Conservation (phyloP, 768 basidiomycete genomes). For the Pisolithus tinctorius region DNA sequence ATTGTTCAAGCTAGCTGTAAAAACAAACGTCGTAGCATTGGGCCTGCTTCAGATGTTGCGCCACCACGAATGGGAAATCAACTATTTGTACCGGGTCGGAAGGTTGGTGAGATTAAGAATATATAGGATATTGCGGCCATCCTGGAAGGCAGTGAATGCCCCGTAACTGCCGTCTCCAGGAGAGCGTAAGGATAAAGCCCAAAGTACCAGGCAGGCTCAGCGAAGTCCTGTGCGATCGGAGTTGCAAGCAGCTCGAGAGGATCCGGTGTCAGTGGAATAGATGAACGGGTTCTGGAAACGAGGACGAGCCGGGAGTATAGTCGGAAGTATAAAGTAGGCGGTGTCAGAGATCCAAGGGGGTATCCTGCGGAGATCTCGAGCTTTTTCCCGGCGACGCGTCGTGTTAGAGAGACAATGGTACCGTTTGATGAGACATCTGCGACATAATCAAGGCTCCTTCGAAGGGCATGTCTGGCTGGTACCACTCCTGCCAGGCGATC, state of each 20-base stretch:
- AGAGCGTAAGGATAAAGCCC: conserved; percentile 15
- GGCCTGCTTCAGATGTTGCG: conserved; percentile 6
- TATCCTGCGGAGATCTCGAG: conserved; percentile 29
- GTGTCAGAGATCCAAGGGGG: conserved; percentile 38
- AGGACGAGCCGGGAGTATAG: conserved; percentile 16
- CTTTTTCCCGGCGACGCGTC: conserved; percentile 42
- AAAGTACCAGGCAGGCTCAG: conserved; percentile 12
- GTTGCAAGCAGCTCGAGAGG: conserved; percentile 22
- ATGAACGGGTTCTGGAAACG: conserved; percentile 49
- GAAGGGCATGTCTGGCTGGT: conserved; percentile 64
- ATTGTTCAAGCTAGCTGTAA: conserved; percentile 1
- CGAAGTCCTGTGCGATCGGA: conserved; percentile 19
- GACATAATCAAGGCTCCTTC: conserved; percentile 48
- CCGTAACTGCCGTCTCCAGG: conserved; percentile 15
- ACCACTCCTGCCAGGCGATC: conserved; percentile 59
- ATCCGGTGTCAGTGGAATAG: conserved; percentile 19
- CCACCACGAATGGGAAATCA: conserved; percentile 9
- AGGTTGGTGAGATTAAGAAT: conserved; percentile 16
- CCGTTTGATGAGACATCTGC: conserved; percentile 30
- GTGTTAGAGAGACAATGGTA: conserved; percentile 24
- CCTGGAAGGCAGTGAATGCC: conserved; percentile 25
- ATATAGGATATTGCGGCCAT: conserved; percentile 28
- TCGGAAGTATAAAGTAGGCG: conserved; percentile 54
- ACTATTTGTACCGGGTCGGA: conserved; percentile 2
- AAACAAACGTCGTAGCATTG: conserved; percentile 4